Base-by-base conservation (phyloP, 129 eudicot genomes). In the Scalesia atractyloides region DNA sequence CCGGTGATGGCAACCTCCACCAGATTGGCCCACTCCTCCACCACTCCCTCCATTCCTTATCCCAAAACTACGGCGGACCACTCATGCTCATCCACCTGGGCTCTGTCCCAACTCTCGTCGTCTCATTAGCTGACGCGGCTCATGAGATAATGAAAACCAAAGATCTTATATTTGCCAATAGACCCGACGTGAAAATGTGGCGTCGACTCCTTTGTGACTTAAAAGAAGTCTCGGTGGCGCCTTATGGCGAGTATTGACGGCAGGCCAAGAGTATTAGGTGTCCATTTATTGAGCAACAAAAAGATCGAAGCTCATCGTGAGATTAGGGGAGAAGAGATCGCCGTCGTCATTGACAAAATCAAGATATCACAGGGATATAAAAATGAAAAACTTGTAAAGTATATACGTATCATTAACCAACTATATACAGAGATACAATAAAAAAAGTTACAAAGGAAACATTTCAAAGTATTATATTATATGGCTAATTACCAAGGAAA, bases 1-100 rank as follows among this genome's bases (percentile, higher is more conserved):
- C 96, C 97, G n/a, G 39, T 88, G 24, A 78, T 91, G 96, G 97
- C 14, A 87, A 88, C 78, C 68, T 91, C 73, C 96, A 86, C 76
- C 90, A 85, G 13, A 64, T 91, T 3, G 86, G 93, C 17, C 48
- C 33, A 4, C 59, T 46, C 47, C 85, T 88, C 48, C 90, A 92
- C 82, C 87, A 49, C 48, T 72, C 89, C 4, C 88, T 92, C 68
- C 79, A 80, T 4, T 9, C 83, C 1, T 26, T 89, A 36, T 72
- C 96, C 36, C 76, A 33, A 69, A 24, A n/a, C 50, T 70, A 83
- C 20, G 91, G 94, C 17, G 94, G 91, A 18, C 85, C 86, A 0
- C 37, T 80, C 64, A 87, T 85, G 86, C 78, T 86, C 53, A 83
- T 92, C 17, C 91, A 74, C 79, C 64, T 84, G 2, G 97, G 96